Percentiles rank a stretch among this genome's conserved stretches.
These are phyloP conservation scores for Alisma plantagoaquatica DNA, from an alignment of 106 monocot genomes.

Conservation along the genomic window DNA sequence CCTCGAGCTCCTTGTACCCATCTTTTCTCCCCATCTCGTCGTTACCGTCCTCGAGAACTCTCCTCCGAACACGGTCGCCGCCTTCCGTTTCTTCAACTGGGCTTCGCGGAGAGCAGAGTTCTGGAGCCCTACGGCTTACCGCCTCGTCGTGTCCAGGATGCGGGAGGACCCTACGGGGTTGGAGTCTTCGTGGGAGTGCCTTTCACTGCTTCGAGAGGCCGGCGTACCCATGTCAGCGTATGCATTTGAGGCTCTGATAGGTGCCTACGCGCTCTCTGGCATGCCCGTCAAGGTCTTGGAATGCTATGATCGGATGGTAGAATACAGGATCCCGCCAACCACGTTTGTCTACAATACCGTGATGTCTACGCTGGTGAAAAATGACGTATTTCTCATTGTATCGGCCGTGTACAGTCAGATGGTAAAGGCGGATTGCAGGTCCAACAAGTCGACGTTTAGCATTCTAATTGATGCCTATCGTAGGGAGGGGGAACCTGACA, in stretches of 20 bases:
- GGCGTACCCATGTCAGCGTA: slow-evolving; percentile 7
- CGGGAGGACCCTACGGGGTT: slow-evolving; percentile 7
- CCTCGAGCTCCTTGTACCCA: slow-evolving; percentile 39
- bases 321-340: slow-evolving; percentile 42
- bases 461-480: slow-evolving; percentile 58
- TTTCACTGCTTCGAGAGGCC: slow-evolving; percentile 8
- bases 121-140: slow-evolving; percentile 29
- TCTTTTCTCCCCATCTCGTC: slow-evolving; percentile 32
- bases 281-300: slow-evolving; percentile 34
- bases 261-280: slow-evolving; percentile 31
- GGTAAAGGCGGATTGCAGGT: slow-evolving; percentile 43
- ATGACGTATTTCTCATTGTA: slow-evolving; percentile 49
- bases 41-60: slow-evolving; percentile 26
- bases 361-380: slow-evolving; percentile 33
- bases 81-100: slow-evolving; percentile 66
- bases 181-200: slow-evolving; percentile 16
- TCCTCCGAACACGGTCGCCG: slow-evolving; percentile 7
- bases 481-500: slow-evolving; percentile 33
- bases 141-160: slow-evolving; percentile 36
- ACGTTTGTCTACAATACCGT: slow-evolving; percentile 60
- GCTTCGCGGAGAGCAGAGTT: slow-evolving; percentile 22
- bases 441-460: slow-evolving; percentile 45
- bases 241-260: slow-evolving; percentile 38
- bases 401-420: slow-evolving; percentile 51
- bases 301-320: slow-evolving; percentile 48